Conservation (phyloP, 768 basidiomycete genomes). For the Leccinum uliginosum region DNA sequence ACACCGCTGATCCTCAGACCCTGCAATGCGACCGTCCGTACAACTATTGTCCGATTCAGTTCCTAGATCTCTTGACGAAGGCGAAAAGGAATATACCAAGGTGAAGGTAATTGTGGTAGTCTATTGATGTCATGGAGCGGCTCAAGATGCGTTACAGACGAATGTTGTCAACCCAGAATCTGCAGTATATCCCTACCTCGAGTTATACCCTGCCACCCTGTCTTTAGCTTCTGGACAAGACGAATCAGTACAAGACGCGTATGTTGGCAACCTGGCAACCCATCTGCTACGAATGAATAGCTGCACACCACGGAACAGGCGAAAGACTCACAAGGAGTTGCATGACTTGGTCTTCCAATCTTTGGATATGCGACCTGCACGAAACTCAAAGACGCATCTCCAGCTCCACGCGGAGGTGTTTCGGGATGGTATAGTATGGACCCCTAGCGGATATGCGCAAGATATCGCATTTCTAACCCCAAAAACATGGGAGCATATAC, state of each 20-base stretch:
- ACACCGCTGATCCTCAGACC: slow-evolving; percentile 5
- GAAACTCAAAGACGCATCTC: slow-evolving; percentile 30
- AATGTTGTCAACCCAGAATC: neutral
- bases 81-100: neutral
- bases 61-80: slow-evolving; percentile 8
- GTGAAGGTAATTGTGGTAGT: slow-evolving; percentile 10
- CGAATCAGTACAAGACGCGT: neutral
- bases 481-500: neutral
- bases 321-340: slow-evolving; percentile 24
- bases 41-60: slow-evolving; percentile 3
- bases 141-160: slow-evolving; percentile 5
- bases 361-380: slow-evolving; percentile 9
- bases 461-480: slow-evolving; percentile 10
- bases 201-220: slow-evolving; percentile 17
- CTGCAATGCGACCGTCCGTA: slow-evolving; percentile 16
- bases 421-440: slow-evolving; percentile 22
- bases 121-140: neutral
- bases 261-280: neutral
- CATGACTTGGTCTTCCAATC: slow-evolving; percentile 8
- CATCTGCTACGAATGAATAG: neutral
- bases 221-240: neutral
- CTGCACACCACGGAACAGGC: slow-evolving; percentile 3
- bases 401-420: slow-evolving; percentile 34
- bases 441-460: slow-evolving; percentile 26
- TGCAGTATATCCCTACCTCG: slow-evolving; percentile 23